phyloP scores from a whole-genome alignment of 495 filamentous ascomycete genomes.

The Rhypophila decipiens region DNA sequence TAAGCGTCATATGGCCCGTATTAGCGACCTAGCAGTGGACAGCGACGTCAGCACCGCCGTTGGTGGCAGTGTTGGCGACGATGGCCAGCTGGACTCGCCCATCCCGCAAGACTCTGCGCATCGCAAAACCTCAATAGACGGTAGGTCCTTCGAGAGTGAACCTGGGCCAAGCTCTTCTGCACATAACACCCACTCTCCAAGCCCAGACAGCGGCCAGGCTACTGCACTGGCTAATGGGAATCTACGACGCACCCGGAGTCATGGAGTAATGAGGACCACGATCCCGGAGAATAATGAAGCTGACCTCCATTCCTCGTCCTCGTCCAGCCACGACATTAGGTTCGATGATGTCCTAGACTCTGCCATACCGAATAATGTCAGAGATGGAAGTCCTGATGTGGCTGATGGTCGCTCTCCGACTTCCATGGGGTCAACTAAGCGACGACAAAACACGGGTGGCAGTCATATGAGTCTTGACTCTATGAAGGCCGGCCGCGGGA shows the following conservation, averaged over 20 bases:
- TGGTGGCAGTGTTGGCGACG: slow-evolving; percentile 10
- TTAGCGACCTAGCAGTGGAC: slow-evolving; percentile 19
- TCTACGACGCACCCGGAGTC: background rate
- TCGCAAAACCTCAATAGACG: too few species aligned
- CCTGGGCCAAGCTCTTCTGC: too few species aligned
- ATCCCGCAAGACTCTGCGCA: background rate
- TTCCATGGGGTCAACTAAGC: slow-evolving; percentile 2
- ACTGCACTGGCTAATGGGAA: background rate
- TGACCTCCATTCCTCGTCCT: background rate
- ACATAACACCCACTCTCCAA: background rate
- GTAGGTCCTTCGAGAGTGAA: too few species aligned
- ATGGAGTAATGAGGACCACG: background rate
- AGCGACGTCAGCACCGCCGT: slow-evolving; percentile 31
- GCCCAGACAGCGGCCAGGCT: background rate
- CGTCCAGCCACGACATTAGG: background rate
- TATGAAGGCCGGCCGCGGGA: slow-evolving; percentile 24
- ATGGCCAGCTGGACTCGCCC: slow-evolving; percentile 1
- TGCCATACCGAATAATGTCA: background rate
- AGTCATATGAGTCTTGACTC: slow-evolving; percentile 20
- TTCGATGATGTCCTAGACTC: background rate
- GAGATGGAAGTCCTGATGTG: background rate
- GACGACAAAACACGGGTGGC: slow-evolving; percentile 11
- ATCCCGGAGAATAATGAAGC: slow-evolving; percentile 1
- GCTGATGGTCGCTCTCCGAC: background rate
- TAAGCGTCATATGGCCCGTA: slow-evolving; percentile 16